Conservation (phyloP, 2,329 filamentous ascomycete species). For the Exophiala bonariae region DNA sequence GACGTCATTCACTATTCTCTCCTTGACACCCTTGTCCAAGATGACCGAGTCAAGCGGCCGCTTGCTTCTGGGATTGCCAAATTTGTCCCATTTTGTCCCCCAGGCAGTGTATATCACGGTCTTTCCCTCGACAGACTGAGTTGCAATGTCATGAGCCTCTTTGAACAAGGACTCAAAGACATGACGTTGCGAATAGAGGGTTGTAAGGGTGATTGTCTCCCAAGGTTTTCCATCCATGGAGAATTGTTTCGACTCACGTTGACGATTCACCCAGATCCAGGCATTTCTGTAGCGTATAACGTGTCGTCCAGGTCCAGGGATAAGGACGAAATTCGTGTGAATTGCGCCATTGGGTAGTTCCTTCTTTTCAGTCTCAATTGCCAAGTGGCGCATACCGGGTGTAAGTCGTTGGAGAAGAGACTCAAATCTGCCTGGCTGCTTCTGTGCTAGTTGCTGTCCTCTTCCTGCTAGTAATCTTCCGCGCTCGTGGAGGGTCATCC, state of each 20-base stretch:
- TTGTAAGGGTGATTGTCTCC: conserved; percentile 90
- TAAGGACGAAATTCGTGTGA: conserved; percentile 79
- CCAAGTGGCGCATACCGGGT: conserved; percentile 62
- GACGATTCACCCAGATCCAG: conserved; percentile 81
- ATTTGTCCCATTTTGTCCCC: conserved; percentile 78
- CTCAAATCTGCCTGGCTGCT: conserved; percentile 46
- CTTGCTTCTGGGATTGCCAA: conserved; percentile 83
- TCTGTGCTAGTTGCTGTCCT: conserved; percentile 38
- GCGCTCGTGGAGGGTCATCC: conserved; percentile 83
- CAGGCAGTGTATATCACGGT: conserved; percentile 87
- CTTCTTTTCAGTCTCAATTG: conserved; percentile 64
- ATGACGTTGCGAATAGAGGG: conserved; percentile 83
- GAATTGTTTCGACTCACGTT: conserved; percentile 62
- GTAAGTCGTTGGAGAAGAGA: conserved; percentile 58
- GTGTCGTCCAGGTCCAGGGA: conserved; percentile 88
- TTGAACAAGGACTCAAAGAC: conserved; percentile 88
- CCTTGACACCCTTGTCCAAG: conserved; percentile 78
- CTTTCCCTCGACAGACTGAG: conserved; percentile 82
- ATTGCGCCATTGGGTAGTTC: conserved; percentile 66
- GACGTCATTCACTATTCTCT: conserved; percentile 76
- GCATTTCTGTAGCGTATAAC: conserved; percentile 83
- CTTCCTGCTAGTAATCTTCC: conserved; percentile 50
- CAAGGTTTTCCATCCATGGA: conserved; percentile 85
- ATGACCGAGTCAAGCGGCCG: conserved; percentile 86
- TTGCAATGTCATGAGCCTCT: conserved; percentile 80